phyloP scores from a whole-genome alignment of 257 asterid genomes.

The Cynanchum wilfordii region DNA sequence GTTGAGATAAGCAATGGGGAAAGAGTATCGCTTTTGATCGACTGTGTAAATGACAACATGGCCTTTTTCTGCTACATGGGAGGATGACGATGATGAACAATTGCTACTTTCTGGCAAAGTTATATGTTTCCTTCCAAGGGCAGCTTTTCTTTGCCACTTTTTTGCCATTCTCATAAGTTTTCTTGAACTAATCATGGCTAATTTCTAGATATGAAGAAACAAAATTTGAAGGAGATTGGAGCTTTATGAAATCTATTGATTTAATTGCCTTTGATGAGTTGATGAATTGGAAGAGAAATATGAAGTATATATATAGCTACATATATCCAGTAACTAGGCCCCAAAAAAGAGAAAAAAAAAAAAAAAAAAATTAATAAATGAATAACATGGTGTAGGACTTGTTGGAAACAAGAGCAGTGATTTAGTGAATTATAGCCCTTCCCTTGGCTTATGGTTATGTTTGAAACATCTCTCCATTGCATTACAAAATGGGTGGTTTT shows the following conservation, averaged over 20 bases:
- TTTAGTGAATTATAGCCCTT: background rate
- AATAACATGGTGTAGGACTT: background rate
- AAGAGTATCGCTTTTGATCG: too few species aligned
- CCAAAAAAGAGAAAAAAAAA: too few species aligned
- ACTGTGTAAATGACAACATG: too few species aligned
- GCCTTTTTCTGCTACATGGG: too few species aligned
- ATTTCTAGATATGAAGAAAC: background rate
- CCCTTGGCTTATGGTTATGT: too few species aligned
- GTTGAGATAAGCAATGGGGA: too few species aligned
- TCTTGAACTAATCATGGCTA: slow-evolving; percentile 11
- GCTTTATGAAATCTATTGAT: too few species aligned
- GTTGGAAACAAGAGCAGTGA: background rate
- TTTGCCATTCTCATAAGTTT: slow-evolving; percentile 9
- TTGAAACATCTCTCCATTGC: background rate
- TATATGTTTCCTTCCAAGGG: slow-evolving; percentile 20
- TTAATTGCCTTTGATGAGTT: background rate
- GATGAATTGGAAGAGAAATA: background rate
- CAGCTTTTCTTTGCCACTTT: slow-evolving; percentile 21
- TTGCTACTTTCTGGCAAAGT: too few species aligned
- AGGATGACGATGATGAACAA: too few species aligned
- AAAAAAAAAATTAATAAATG: too few species aligned
- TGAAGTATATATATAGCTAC: background rate
- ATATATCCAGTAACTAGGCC: too few species aligned
- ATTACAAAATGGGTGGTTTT: background rate
- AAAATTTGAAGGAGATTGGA: too few species aligned